Evolutionary conservation across 345 rosid species (phyloP).

Genomic region (Salix suchowensis): DNA sequence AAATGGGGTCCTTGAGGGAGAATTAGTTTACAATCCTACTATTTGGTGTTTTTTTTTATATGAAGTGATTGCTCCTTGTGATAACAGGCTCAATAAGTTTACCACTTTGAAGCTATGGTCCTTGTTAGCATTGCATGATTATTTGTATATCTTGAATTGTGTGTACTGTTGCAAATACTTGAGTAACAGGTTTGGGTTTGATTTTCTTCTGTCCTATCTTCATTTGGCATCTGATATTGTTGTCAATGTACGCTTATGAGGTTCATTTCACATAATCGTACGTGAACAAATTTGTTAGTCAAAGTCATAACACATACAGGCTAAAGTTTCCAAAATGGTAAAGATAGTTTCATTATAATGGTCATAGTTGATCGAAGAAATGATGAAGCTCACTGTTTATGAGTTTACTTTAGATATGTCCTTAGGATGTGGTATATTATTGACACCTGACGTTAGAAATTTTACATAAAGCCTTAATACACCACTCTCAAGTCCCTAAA

Average conservation of each 20-base stretch:
- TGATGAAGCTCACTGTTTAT: background rate
- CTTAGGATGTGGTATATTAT: background rate
- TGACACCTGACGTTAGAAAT: no score
- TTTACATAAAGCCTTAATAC: background rate
- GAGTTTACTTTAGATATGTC: background rate
- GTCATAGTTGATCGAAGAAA: background rate
- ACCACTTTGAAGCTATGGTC: no score
- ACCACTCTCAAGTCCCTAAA: background rate
- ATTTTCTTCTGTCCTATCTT: background rate
- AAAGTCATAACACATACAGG: background rate
- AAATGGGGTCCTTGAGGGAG: background rate
- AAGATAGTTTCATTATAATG: background rate
- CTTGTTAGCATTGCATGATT: no score
- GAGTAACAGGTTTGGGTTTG: background rate
- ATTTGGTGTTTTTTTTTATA: no score
- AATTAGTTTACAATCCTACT: background rate
- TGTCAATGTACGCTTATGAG: background rate
- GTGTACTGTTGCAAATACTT: no score
- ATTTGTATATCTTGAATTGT: no score
- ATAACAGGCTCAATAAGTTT: no score
- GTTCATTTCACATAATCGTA: background rate
- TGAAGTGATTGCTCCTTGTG: no score
- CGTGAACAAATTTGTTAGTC: background rate
- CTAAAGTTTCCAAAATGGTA: background rate
- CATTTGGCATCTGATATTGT: background rate